phyloP scores from a whole-genome alignment of 352 stramenopile species.

The Blastocystis sp. region DNA sequence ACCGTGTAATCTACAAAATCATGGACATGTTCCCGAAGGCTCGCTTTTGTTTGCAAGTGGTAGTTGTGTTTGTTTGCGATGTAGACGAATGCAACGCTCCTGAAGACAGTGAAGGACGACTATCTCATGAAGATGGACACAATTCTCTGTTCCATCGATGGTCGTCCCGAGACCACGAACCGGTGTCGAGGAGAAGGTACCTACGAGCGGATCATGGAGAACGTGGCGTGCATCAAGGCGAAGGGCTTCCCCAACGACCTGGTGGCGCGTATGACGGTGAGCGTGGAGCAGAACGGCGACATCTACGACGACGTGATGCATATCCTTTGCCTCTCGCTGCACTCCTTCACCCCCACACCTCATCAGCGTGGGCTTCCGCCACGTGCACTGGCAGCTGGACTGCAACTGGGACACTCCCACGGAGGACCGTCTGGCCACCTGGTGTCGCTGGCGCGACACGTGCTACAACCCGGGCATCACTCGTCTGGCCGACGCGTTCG shows the following conservation, averaged over 20 bases:
- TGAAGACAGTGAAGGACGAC: slow-evolving; percentile 63
- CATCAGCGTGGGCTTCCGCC: slow-evolving; percentile 63
- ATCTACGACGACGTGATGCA: slow-evolving; percentile 67
- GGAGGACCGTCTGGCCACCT: slow-evolving; percentile 64
- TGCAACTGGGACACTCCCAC: slow-evolving; percentile 66
- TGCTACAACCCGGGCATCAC: slow-evolving; percentile 66
- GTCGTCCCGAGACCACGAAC: slow-evolving; percentile 65
- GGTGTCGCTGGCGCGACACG: slow-evolving; percentile 65
- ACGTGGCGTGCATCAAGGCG: slow-evolving; percentile 65
- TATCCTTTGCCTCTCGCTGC: background rate
- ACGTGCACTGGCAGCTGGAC: slow-evolving; percentile 67
- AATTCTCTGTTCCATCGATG: slow-evolving; percentile 66
- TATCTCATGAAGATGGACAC: slow-evolving; percentile 65
- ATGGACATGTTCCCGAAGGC: slow-evolving; percentile 64
- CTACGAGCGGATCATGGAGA: slow-evolving; percentile 66
- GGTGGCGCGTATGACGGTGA: slow-evolving; percentile 66
- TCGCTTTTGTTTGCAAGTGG: slow-evolving; percentile 5
- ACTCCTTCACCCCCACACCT: background rate
- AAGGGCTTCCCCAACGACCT: slow-evolving; percentile 65
- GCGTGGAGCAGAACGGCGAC: slow-evolving; percentile 63
- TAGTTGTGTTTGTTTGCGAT: slow-evolving; percentile 26
- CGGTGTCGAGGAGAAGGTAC: slow-evolving; percentile 64
- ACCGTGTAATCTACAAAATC: slow-evolving; percentile 66
- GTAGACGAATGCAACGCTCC: slow-evolving; percentile 66
- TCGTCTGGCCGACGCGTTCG: slow-evolving; percentile 64